These are phyloP conservation scores for Metarhizium anisopliae DNA, from an alignment of 2,329 filamentous ascomycete species.

Conservation along the genomic window DNA sequence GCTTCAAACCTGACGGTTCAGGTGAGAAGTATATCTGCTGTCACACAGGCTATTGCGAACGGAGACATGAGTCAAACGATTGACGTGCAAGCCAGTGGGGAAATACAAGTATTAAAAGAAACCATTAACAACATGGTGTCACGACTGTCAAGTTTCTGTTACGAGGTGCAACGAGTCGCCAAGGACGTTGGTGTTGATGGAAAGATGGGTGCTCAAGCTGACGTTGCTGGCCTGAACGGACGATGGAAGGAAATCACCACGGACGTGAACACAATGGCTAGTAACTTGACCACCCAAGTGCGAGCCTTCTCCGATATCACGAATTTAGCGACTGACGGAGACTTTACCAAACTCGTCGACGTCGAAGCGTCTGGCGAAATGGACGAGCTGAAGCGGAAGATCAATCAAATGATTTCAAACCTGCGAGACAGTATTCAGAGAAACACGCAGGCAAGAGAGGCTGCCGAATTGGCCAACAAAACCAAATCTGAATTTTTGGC, in stretches of 20 bases:
- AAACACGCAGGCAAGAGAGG: slow-evolving; percentile 91
- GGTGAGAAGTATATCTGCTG: slow-evolving; percentile 87
- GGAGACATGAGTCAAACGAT: slow-evolving; percentile 96
- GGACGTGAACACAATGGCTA: slow-evolving; percentile 89
- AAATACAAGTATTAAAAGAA: slow-evolving; percentile 87
- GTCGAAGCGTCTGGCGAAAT: slow-evolving; percentile 97
- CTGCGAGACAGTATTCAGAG: slow-evolving; percentile 91
- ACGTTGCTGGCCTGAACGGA: slow-evolving; percentile 84
- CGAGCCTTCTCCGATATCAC: slow-evolving; percentile 97
- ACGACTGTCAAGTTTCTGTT: slow-evolving; percentile 88
- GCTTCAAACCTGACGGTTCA: slow-evolving; percentile 59
- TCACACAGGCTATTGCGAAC: slow-evolving; percentile 90
- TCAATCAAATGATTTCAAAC: slow-evolving; percentile 98
- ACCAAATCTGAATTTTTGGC: slow-evolving; percentile 98
- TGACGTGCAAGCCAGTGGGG: slow-evolving; percentile 87
- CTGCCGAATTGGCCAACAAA: slow-evolving; percentile 92
- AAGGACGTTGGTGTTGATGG: slow-evolving; percentile 96
- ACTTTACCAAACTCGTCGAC: slow-evolving; percentile 94
- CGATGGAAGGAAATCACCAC: slow-evolving; percentile 98
- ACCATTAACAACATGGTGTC: slow-evolving; percentile 99
- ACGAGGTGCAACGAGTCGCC: slow-evolving; percentile 89
- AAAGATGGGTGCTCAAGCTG: slow-evolving; percentile 96
- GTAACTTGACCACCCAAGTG: slow-evolving; percentile 80
- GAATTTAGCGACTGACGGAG: slow-evolving; percentile 92
- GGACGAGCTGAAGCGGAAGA: slow-evolving; percentile 98